These are phyloP conservation scores for Poteriospumella lacustris DNA, from an alignment of 108 stramenopile species.

Conservation along the genomic window DNA sequence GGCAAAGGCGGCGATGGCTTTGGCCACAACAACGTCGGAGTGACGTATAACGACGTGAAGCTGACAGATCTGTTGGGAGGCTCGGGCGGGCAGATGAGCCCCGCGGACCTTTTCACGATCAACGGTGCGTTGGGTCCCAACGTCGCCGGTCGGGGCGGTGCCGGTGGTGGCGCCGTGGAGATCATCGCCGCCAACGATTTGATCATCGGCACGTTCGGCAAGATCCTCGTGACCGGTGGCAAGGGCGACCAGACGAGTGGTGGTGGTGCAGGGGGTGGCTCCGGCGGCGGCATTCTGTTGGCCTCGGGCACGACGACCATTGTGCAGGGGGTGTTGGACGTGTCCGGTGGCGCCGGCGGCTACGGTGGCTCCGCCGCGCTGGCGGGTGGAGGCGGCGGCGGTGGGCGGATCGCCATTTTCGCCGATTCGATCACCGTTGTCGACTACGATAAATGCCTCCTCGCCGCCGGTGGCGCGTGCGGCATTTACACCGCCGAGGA, in stretches of 20 bases:
- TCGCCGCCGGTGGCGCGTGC: slow-evolving; percentile 1
- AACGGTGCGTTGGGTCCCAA: slow-evolving; percentile 35
- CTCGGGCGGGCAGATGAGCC: slow-evolving; percentile 57
- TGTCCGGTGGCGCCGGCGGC: slow-evolving; percentile 65
- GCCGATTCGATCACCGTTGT: slow-evolving; percentile 55
- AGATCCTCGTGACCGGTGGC: slow-evolving; percentile 59
- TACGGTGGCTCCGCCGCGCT: background rate
- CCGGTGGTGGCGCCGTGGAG: slow-evolving; percentile 73
- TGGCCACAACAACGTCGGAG: slow-evolving; percentile 33
- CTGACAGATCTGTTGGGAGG: slow-evolving; percentile 33
- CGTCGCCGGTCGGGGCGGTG: slow-evolving; percentile 60
- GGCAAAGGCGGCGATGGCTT: slow-evolving; percentile 57
- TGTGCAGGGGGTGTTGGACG: slow-evolving; percentile 52
- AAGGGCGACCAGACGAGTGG: slow-evolving; percentile 51
- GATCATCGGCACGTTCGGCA: slow-evolving; percentile 52
- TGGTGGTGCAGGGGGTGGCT: slow-evolving; percentile 67
- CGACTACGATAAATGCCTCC: too few species aligned
- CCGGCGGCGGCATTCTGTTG: slow-evolving; percentile 65
- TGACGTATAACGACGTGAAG: background rate
- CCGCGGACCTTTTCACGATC: slow-evolving; percentile 49
- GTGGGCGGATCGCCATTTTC: slow-evolving; percentile 66
- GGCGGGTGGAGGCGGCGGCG: slow-evolving; percentile 65
- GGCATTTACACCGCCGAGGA: background rate
- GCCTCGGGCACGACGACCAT: slow-evolving; percentile 60
- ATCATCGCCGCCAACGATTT: slow-evolving; percentile 67